Conservation (phyloP, 371 early-diverging fungal genomes). For the Chytridium lagenaria region DNA sequence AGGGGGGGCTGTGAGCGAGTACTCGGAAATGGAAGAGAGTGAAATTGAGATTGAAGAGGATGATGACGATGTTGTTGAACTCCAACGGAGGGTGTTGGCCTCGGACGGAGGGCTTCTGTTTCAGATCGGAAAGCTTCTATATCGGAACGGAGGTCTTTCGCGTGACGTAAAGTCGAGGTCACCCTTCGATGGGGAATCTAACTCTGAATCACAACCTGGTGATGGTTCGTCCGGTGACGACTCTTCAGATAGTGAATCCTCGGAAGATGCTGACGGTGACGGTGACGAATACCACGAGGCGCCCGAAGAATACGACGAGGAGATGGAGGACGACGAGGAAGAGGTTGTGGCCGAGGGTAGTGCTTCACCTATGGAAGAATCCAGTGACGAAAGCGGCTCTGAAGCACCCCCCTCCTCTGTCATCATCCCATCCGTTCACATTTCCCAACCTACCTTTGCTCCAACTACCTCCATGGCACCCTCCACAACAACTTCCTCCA, state of each 20-base stretch:
- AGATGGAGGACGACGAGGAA: conserved; percentile 1
- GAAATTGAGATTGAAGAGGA: not conserved
- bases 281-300: too few species aligned
- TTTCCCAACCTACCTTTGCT: not conserved
- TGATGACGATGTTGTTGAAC: too few species aligned
- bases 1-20: not conserved
- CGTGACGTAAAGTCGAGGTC: too few species aligned
- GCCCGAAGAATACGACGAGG: not conserved
- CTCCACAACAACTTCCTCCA: not conserved
- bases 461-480: not conserved
- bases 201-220: too few species aligned
- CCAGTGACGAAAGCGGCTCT: not conserved
- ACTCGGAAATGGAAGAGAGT: not conserved
- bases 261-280: not conserved
- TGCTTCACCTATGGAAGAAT: not conserved
- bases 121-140: too few species aligned
- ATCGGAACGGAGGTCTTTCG: too few species aligned
- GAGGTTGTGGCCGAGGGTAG: not conserved
- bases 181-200: too few species aligned
- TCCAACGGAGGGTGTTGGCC: too few species aligned
- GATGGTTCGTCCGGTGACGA: too few species aligned
- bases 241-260: not conserved
- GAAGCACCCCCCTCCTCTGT: not conserved
- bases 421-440: not conserved
- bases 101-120: too few species aligned